phyloP scores from a whole-genome alignment of 805 yeast genomes.

The Debaryomyces castellii region DNA sequence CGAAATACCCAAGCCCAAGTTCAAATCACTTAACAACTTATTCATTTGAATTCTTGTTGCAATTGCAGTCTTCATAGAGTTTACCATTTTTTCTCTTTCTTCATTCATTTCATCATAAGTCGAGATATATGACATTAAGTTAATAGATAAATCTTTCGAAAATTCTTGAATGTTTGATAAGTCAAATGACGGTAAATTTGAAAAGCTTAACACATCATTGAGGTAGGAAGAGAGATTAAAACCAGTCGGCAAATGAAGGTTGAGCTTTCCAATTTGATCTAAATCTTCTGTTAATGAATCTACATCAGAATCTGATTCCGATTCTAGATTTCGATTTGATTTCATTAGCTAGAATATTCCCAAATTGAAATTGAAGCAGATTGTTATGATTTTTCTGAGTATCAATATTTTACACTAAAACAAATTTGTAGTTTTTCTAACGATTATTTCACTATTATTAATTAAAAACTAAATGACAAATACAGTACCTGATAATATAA shows the following conservation, averaged over 20 bases:
- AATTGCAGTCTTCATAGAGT: slow-evolving; percentile 38
- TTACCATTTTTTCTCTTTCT: slow-evolving; percentile 20
- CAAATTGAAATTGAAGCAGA: background rate
- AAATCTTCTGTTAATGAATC: slow-evolving; percentile 47
- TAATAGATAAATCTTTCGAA: slow-evolving; percentile 29
- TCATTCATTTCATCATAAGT: slow-evolving; percentile 10
- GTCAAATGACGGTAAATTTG: slow-evolving; percentile 23
- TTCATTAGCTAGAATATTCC: background rate
- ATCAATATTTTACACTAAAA: background rate
- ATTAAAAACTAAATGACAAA: background rate
- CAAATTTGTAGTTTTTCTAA: too few relatives aligned
- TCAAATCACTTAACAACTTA: slow-evolving; percentile 38
- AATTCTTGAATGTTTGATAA: slow-evolving; percentile 21
- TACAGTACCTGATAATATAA: slow-evolving; percentile 9
- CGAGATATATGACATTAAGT: slow-evolving; percentile 26
- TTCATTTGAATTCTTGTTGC: slow-evolving; percentile 43
- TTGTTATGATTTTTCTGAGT: background rate
- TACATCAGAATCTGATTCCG: slow-evolving; percentile 25
- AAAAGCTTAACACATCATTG: slow-evolving; percentile 13
- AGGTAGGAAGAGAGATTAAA: slow-evolving; percentile 23
- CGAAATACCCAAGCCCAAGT: slow-evolving; percentile 47
- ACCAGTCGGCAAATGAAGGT: slow-evolving; percentile 27
- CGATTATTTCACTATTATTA: too few relatives aligned
- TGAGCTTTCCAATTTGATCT: slow-evolving; percentile 51
- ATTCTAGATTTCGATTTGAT: background rate